Percentiles rank a stretch among this genome's conserved stretches.
phyloP scores from a whole-genome alignment of 2,329 filamentous ascomycete genomes.

The Cytospora schulzeri region DNA sequence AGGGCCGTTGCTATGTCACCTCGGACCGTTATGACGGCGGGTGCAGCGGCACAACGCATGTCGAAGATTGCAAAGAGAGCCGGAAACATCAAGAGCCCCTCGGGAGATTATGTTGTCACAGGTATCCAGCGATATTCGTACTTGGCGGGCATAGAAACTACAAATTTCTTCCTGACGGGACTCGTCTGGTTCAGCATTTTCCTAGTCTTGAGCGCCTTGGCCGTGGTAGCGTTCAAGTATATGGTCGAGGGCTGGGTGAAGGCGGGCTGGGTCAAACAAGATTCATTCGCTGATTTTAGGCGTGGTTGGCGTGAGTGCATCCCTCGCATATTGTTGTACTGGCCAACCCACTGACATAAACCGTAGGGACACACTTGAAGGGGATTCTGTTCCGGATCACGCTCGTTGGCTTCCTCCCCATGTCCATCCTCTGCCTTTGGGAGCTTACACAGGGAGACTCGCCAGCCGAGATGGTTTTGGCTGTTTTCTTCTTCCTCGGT shows the following conservation, averaged over 20 bases:
- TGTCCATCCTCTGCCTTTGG: conserved; percentile 83
- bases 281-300: conserved; percentile 84
- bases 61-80: conserved; percentile 23
- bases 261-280: conserved; percentile 72
- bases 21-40: conserved; percentile 30
- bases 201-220: conserved; percentile 68
- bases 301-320: conserved; percentile 70
- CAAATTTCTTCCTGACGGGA: conserved; percentile 84
- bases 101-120: conserved; percentile 59
- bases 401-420: conserved; percentile 83
- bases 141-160: conserved; percentile 73
- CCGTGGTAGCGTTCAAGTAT: conserved; percentile 74
- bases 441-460: conserved; percentile 80
- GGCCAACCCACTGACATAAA: neutral
- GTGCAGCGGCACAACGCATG: conserved; percentile 9
- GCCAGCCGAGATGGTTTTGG: conserved; percentile 74
- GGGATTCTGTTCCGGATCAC: conserved; percentile 83
- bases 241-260: conserved; percentile 72
- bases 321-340: neutral
- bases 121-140: conserved; percentile 86
- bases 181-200: conserved; percentile 81
- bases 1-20: conserved; percentile 40
- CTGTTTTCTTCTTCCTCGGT: conserved; percentile 77
- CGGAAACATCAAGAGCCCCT: conserved; percentile 43
- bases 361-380: conserved; percentile 54